Evolutionary conservation across 176 grass and related monocot species (phyloP).

Genomic region (Carex scoparia): DNA sequence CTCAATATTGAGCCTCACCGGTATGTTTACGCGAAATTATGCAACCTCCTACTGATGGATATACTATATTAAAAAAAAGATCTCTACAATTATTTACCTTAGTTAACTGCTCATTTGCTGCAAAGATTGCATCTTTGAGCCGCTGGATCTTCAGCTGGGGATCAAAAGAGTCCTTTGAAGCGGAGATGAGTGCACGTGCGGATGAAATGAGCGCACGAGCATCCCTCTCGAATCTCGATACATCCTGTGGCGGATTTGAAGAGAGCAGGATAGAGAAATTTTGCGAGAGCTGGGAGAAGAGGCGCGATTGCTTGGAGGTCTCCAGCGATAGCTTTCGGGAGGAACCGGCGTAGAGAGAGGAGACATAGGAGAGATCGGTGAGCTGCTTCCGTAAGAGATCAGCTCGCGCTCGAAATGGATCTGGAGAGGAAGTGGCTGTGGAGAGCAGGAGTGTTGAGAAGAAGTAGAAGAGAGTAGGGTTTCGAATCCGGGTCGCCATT

Average conservation of each 20-base stretch:
- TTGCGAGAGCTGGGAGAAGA: slow-evolving; percentile 68
- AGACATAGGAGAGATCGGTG: slow-evolving; percentile 16
- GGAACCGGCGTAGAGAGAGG: slow-evolving; percentile 4
- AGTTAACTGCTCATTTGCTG: slow-evolving; percentile 74
- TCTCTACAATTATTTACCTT: slow-evolving; percentile 3
- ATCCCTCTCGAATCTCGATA: slow-evolving; percentile 12
- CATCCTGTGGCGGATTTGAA: neutral
- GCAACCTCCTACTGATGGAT: neutral
- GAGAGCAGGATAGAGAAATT: slow-evolving; percentile 72
- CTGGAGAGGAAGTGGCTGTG: neutral
- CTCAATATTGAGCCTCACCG: neutral
- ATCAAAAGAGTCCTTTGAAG: slow-evolving; percentile 85
- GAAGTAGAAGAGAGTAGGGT: neutral
- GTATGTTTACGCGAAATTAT: neutral
- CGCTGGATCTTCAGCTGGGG: slow-evolving; percentile 97
- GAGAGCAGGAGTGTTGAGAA: neutral
- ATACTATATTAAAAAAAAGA: neutral
- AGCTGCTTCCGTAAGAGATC: slow-evolving; percentile 22
- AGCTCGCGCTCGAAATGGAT: slow-evolving; percentile 1
- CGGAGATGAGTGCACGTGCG: slow-evolving; percentile 60
- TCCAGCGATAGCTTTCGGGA: slow-evolving; percentile 28
- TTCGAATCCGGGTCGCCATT: neutral
- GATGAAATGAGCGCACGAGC: slow-evolving; percentile 54
- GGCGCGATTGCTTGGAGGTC: slow-evolving; percentile 34
- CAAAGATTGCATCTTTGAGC: slow-evolving; percentile 96